Base-by-base conservation (phyloP, 2,329 filamentous ascomycete species). In the Monosporascus sp. region DNA sequence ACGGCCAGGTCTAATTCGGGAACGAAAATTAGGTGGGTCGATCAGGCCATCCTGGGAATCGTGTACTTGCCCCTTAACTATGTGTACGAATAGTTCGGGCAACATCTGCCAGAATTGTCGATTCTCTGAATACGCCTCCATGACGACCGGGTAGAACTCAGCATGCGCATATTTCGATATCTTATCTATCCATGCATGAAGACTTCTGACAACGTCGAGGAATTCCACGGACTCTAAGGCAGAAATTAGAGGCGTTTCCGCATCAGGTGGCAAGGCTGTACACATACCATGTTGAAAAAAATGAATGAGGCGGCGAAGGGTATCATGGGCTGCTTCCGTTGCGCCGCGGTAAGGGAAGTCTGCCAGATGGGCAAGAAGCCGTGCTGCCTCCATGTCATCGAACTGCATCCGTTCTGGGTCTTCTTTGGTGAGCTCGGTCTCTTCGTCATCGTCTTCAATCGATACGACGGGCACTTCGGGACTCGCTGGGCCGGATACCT, bases 41-140 rank as follows among this genome's bases (percentile, higher is more conserved):
- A 22, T 34, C 31, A 45, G 37, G 7, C 22, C 42, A 34, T 31
- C 18, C 14, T 27, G n/a, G 2, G 42, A 48, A 27, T 22, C 47
- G 49, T 48, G 27, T 22, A 63, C 73, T 57, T 69, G 79, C 78
- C 71, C 74, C 52, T 74, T 70, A 36, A 59, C 63, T 22, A 76
- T 60, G 8, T 64, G 63, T 62, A 67, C 72, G 18, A 82, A 69
- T 9, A 84, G 59, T 0, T 78, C 75, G 1, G 82, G 80, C 25
- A 85, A 70, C 3, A 64, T 55, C 34, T 65, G 57, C 82, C 82
- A 86, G 57, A 85, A 78, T 3, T 69, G 61, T 36, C 64, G 70
- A 53, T 83, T 69, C 34, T 70, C 68, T 17, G 65, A 66, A 51
- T 73, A 78, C 2, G 75, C 74, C 25, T 75, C 68, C n/a, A 73